Evolutionary conservation across 148 eudicot species (phyloP).

Genomic region (Dianthus caryophyllus): DNA sequence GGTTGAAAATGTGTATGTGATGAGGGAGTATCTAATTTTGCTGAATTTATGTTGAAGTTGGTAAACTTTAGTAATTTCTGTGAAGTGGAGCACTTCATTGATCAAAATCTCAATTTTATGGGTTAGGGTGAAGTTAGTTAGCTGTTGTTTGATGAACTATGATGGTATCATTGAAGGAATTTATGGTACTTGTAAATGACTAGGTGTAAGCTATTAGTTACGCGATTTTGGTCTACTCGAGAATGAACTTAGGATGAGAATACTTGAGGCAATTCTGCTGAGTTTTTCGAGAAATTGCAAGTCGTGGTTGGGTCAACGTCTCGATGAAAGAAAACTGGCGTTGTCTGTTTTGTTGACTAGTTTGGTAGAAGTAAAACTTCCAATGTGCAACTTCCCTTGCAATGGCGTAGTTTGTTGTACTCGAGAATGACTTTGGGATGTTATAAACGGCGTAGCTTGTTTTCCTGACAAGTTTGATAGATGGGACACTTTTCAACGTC

Average conservation of each 20-base stretch:
- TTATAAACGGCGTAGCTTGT: not conserved
- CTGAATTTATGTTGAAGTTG: not conserved
- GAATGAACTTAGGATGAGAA: not conserved
- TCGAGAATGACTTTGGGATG: too few species aligned
- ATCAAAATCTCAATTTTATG: not conserved
- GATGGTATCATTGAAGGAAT: not conserved
- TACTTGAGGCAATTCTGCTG: not conserved
- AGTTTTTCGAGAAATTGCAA: not conserved
- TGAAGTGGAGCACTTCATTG: not conserved
- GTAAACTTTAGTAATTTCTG: not conserved
- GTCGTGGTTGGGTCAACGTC: not conserved
- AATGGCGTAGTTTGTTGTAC: too few species aligned
- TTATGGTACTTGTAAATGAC: not conserved
- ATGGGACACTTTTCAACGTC: not conserved
- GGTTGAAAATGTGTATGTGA: too few species aligned
- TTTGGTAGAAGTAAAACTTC: not conserved
- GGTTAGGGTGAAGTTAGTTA: not conserved
- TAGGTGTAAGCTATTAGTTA: not conserved
- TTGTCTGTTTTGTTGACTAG: conserved; percentile 10
- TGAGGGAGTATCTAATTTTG: not conserved
- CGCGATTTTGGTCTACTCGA: not conserved
- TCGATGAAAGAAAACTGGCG: not conserved
- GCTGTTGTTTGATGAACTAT: not conserved
- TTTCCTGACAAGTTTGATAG: conserved; percentile 10
- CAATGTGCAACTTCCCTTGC: not conserved